Conservation (phyloP, 2,329 filamentous ascomycete species). For the Nemania sp. region DNA sequence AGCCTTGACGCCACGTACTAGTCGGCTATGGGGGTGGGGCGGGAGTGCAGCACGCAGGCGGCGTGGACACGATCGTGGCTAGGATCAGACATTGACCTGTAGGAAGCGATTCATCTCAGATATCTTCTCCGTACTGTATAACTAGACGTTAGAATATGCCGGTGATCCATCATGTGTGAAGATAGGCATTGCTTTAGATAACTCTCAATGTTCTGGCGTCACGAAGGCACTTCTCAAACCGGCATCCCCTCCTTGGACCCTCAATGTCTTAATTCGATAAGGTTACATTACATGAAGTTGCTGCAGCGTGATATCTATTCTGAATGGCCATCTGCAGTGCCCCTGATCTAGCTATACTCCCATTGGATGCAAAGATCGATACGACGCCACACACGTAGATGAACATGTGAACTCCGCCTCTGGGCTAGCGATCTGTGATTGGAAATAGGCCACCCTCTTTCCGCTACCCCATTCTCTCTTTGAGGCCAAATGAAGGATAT, state of each 20-base stretch:
- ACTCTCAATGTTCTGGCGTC: background rate
- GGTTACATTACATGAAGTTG: background rate
- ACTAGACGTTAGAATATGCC: background rate
- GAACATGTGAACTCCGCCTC: background rate
- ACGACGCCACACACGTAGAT: background rate
- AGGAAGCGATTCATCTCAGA: background rate
- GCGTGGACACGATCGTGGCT: background rate
- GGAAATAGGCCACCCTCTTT: background rate
- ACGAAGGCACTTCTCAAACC: background rate
- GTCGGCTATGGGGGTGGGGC: too few relatives aligned
- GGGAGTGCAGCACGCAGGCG: background rate
- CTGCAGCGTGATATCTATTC: background rate
- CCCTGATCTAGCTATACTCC: background rate
- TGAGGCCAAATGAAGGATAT: background rate
- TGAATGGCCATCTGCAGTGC: background rate
- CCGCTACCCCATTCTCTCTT: background rate
- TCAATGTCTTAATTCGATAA: background rate
- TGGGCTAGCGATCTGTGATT: background rate
- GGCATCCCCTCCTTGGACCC: background rate
- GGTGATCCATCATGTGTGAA: background rate
- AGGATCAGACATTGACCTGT: background rate
- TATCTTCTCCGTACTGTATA: background rate
- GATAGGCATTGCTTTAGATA: background rate
- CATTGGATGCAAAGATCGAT: background rate
- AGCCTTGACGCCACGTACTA: background rate